Evolutionary conservation across 2,329 filamentous ascomycete genomes (phyloP).

Genomic region (Monilinia aucupariae): DNA sequence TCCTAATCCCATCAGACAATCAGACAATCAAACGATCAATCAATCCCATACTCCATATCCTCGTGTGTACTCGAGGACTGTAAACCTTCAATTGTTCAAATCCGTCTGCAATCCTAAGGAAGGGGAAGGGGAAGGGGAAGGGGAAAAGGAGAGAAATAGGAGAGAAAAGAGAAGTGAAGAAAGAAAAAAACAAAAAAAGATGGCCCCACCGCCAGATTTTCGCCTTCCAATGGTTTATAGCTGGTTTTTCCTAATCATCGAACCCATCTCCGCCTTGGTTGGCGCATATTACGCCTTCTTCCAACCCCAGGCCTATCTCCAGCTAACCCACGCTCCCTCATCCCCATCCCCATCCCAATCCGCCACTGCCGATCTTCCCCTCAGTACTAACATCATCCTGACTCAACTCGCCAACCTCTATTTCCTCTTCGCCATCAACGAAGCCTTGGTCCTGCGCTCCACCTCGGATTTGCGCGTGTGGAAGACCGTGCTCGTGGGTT

Average conservation of each 20-base stretch:
- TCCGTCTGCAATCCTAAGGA: too few relatives aligned
- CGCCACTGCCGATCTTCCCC: slow-evolving; percentile 42
- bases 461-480: slow-evolving; percentile 66
- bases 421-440: slow-evolving; percentile 69
- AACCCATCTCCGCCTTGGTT: slow-evolving; percentile 50
- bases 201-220: slow-evolving; percentile 36
- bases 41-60: too few relatives aligned
- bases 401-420: slow-evolving; percentile 76
- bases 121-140: too few relatives aligned
- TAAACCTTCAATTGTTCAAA: too few relatives aligned
- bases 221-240: slow-evolving; percentile 58
- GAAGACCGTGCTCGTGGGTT: slow-evolving; percentile 58
- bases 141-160: too few relatives aligned
- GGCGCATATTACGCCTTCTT: slow-evolving; percentile 50
- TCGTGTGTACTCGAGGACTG: too few relatives aligned
- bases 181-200: too few relatives aligned
- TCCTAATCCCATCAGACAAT: too few relatives aligned
- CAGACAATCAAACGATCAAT: too few relatives aligned
- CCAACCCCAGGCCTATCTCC: slow-evolving; percentile 52
- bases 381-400: slow-evolving; percentile 60
- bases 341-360: too few relatives aligned
- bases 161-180: too few relatives aligned
- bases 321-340: slow-evolving; percentile 50
- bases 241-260: slow-evolving; percentile 70
- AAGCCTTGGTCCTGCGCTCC: slow-evolving; percentile 67